Conservation (phyloP, 2,329 filamentous ascomycete species). For the Colletotrichum sp. region DNA sequence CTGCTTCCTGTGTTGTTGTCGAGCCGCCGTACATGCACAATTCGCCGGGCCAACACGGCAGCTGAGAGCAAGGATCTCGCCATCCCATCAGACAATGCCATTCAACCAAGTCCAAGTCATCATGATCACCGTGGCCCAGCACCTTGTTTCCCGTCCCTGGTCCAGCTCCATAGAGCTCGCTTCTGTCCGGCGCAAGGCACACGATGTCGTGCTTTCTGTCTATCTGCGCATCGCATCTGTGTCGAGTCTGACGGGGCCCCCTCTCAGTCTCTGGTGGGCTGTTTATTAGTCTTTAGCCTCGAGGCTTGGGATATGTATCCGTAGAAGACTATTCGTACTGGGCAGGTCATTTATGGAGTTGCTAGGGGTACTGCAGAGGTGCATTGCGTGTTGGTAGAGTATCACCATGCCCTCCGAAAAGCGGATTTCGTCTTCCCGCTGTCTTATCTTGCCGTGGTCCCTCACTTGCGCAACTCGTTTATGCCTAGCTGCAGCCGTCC, state of each 20-base stretch:
- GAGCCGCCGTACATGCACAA: background rate
- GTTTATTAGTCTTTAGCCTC: background rate
- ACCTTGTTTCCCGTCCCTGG: background rate
- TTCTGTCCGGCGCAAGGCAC: background rate
- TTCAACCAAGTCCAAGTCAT: background rate
- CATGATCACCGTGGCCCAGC: background rate
- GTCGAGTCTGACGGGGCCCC: background rate
- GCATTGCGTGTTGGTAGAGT: background rate
- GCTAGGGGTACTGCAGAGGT: background rate
- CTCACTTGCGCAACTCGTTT: background rate
- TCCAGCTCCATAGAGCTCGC: background rate
- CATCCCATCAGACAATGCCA: background rate
- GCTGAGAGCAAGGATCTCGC: constrained; percentile 12
- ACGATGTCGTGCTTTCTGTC: constrained; percentile 17
- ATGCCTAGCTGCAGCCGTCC: background rate
- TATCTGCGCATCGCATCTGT: background rate
- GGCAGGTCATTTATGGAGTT: background rate
- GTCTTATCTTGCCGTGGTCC: background rate
- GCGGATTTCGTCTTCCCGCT: background rate
- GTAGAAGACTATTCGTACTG: background rate
- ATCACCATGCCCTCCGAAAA: background rate
- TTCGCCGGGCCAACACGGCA: constrained; percentile 19
- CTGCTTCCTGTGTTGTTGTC: constrained; percentile 8
- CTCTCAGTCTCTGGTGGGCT: background rate
- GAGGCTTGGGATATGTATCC: background rate